phyloP scores from a whole-genome alignment of 345 rosid species.

The Draba incana region DNA sequence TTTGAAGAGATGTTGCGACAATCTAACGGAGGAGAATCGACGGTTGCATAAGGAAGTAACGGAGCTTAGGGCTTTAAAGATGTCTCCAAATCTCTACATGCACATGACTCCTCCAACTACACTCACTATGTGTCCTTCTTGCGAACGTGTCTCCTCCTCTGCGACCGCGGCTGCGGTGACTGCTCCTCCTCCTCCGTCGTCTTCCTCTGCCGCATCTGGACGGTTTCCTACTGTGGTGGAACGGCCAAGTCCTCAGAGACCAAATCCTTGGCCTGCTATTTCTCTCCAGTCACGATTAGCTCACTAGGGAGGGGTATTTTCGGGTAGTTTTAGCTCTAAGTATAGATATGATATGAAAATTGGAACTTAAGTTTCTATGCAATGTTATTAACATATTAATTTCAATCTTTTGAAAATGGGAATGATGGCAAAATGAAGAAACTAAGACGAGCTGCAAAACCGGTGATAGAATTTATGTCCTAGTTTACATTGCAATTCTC shows the following conservation, averaged over 20 bases:
- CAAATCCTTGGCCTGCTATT: constrained; percentile 28
- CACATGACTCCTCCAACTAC: constrained; percentile 87
- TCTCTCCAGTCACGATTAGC: constrained; percentile 32
- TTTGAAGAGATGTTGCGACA: constrained; percentile 77
- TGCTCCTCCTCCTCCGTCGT: not conserved
- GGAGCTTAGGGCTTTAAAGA: constrained; percentile 78
- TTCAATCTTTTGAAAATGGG: not conserved
- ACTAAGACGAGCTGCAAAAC: no score
- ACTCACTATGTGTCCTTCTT: constrained; percentile 89
- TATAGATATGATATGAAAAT: not conserved
- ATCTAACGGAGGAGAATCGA: constrained; percentile 71
- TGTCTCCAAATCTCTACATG: constrained; percentile 77
- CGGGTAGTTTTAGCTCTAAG: constrained; percentile 6
- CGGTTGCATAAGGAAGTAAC: constrained; percentile 80
- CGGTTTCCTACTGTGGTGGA: constrained; percentile 22
- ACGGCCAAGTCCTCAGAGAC: constrained; percentile 36
- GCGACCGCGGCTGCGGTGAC: not conserved
- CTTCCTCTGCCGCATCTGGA: not conserved
- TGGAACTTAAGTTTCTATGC: not conserved
- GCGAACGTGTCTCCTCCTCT: constrained; percentile 69
- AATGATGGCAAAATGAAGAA: no score
- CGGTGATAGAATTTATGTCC: no score
- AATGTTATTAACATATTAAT: not conserved
- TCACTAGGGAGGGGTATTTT: constrained; percentile 25
- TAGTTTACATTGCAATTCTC: no score